Evolutionary conservation across 495 filamentous ascomycete species (phyloP), one percentile per base, ranked within the genome.

Genomic region (Evansstolkia leycettana): DNA sequence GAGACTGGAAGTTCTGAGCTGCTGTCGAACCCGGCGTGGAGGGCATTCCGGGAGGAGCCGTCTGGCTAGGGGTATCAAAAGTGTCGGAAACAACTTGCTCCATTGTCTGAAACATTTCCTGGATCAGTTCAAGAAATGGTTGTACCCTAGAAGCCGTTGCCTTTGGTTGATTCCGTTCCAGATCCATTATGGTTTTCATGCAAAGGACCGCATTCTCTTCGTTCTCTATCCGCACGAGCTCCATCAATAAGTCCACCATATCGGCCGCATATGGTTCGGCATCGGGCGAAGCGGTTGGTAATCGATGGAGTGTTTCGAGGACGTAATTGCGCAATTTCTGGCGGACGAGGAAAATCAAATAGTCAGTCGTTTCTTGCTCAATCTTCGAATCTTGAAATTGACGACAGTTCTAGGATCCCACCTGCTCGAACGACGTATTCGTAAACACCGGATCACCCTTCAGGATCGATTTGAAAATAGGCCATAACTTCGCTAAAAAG

Each of bases 161-260:
- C 62, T 87, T 90, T 24, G 80, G 73, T 48, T 94, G 93, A 49
- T 94, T 83, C 15, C 92, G 76, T 67, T 89, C 82, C 51, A 95
- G 74, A 49, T 99, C 90, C 70, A 94, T 94, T 34, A 94, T 83
- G 1, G 86, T 93, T 65, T 96, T 96, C 69, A 99, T 88, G 51
- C 88, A 95, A 36, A 99, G 66, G 10, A 93, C 84, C 2, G 88
- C 92, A 65, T 99, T 99, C 29, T 99, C 92, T 53, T 99, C 92
- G 47, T 99, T 99, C 52, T 99, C 92, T 28, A 73, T 77, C 38
- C 78, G 77, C 34, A 94, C 85, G 17, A 99, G 65, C 20, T 70
- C 66, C 82, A 96, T 90, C 39, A 95, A 60, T 39, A 89, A 66
- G 48, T 94, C 85, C 25, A 94, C 86, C 40, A 93, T 75, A 40